These are phyloP conservation scores for Blastocystis sp. DNA, from an alignment of 352 stramenopile species.

Conservation along the genomic window DNA sequence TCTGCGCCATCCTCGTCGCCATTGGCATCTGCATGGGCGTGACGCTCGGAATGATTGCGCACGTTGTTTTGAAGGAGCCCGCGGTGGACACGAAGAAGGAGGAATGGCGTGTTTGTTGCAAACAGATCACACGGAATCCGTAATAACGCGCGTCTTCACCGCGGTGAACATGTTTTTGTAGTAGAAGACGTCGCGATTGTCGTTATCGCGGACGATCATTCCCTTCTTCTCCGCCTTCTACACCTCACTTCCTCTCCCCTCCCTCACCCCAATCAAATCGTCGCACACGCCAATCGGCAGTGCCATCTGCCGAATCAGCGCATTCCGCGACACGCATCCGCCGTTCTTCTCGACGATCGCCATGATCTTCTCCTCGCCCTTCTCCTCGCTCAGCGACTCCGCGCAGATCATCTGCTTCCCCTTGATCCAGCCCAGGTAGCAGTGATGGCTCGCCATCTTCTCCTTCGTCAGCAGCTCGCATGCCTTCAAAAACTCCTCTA, in stretches of 20 bases:
- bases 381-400: background rate
- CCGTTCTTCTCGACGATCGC: constrained; percentile 3
- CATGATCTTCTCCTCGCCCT: constrained; percentile 23
- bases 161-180: constrained; percentile 30
- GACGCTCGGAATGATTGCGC: background rate
- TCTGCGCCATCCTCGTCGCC: constrained; percentile 27
- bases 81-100: background rate
- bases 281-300: constrained; percentile 45
- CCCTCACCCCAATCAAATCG: constrained; percentile 7
- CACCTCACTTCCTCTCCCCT: background rate
- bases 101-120: constrained; percentile 24
- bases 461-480: constrained; percentile 3
- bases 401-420: constrained; percentile 53
- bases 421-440: constrained; percentile 27
- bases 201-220: constrained; percentile 43
- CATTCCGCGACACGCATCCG: constrained; percentile 17
- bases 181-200: constrained; percentile 7
- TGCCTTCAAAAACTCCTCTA: constrained; percentile 36
- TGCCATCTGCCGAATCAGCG: constrained; percentile 21
- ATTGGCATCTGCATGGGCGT: constrained; percentile 1
- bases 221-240: constrained; percentile 49
- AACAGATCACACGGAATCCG: constrained; percentile 2
- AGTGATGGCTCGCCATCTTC: background rate
- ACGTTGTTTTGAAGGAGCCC: background rate
- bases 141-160: constrained; percentile 34